Percentiles rank a stretch among this genome's conserved stretches.
Conservation (phyloP, 768 basidiomycete species). For the Suillus cothurnatus region DNA sequence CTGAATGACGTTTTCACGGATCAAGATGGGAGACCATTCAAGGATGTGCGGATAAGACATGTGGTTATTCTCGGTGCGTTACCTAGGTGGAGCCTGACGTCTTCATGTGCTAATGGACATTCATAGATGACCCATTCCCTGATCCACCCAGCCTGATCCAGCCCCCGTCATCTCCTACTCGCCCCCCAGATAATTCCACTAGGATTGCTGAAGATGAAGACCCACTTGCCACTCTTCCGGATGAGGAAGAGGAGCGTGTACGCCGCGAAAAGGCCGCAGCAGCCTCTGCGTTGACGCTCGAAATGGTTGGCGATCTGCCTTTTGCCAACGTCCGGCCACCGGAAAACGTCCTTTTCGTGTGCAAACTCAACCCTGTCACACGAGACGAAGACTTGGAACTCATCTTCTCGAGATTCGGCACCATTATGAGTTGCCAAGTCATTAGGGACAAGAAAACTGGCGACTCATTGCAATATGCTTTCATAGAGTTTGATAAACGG, state of each 20-base stretch:
- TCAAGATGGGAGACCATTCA: constrained; percentile 85
- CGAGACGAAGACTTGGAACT: constrained; percentile 95
- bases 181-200: constrained; percentile 82
- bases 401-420: constrained; percentile 94
- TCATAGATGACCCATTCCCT: constrained; percentile 89
- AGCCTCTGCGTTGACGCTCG: constrained; percentile 93
- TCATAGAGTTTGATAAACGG: constrained; percentile 95
- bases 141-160: constrained; percentile 78
- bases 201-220: constrained; percentile 97
- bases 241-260: constrained; percentile 81
- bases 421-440: constrained; percentile 96
- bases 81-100: constrained; percentile 5
- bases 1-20: constrained; percentile 92
- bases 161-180: constrained; percentile 76
- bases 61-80: constrained; percentile 88
- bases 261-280: constrained; percentile 87
- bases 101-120: constrained; percentile 1
- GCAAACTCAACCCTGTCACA: constrained; percentile 96
- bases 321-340: constrained; percentile 98
- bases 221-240: constrained; percentile 76
- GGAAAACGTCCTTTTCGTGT: constrained; percentile 98
- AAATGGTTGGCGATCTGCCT: constrained; percentile 99
- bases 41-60: constrained; percentile 93
- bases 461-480: constrained; percentile 96
- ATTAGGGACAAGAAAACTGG: constrained; percentile 96